A percentile compares a stretch with the other conserved stretches of the same genome.
These are phyloP conservation scores for Cucurbita maxima DNA, from an alignment of 306 rosid species.

Conservation along the genomic window DNA sequence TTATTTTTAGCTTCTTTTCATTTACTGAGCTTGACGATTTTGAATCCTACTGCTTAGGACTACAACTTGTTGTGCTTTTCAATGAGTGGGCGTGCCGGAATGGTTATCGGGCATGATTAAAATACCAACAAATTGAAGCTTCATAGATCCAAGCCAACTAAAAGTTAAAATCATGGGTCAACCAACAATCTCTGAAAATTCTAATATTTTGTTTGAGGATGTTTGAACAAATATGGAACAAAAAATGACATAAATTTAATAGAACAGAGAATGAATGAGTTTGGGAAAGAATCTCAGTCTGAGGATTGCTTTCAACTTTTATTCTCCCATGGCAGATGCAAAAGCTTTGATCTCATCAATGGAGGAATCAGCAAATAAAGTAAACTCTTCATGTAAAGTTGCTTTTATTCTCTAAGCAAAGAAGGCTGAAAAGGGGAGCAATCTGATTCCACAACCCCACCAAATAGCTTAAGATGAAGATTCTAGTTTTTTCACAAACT, in stretches of 20 bases:
- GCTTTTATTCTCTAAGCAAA: background rate
- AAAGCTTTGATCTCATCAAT: background rate
- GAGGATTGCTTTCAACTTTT: constrained; percentile 2
- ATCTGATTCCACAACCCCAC: background rate
- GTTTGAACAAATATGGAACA: too few relatives aligned
- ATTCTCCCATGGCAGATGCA: background rate
- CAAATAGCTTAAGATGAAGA: constrained; percentile 36
- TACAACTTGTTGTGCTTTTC: too few relatives aligned
- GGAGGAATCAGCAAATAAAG: constrained; percentile 2
- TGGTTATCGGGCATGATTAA: too few relatives aligned
- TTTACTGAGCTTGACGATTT: too few relatives aligned
- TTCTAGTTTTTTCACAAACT: constrained; percentile 41
- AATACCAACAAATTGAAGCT: too few relatives aligned
- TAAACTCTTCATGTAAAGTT: background rate
- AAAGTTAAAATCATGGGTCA: too few relatives aligned
- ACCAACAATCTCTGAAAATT: too few relatives aligned
- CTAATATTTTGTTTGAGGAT: too few relatives aligned
- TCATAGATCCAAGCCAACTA: too few relatives aligned
- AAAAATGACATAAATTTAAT: background rate
- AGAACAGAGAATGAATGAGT: background rate
- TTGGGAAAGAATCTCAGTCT: background rate
- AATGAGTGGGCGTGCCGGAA: too few relatives aligned
- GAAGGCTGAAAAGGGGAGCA: background rate
- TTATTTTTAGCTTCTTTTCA: too few relatives aligned
- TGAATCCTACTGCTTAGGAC: too few relatives aligned